A percentile compares a stretch with the other conserved stretches of the same genome.
phyloP scores from a whole-genome alignment of 345 rosid genomes.

The Citrus trifoliata region DNA sequence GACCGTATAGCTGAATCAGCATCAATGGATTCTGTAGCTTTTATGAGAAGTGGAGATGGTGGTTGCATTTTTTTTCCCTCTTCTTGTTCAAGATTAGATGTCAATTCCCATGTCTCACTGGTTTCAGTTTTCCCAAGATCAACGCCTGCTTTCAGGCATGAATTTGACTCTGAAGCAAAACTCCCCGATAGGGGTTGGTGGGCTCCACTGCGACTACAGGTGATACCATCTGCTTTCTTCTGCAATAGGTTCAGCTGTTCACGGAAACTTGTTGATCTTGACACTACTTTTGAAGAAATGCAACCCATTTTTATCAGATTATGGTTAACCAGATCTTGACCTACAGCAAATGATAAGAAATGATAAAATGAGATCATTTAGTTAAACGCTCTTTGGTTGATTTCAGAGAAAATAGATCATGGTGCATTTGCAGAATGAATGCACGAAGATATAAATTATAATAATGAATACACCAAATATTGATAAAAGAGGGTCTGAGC shows the following conservation, averaged over 20 bases:
- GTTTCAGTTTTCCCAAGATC: not conserved
- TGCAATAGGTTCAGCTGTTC: slow-evolving; percentile 24
- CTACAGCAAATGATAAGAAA: not conserved
- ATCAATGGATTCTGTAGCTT: not conserved
- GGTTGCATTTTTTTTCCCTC: not conserved
- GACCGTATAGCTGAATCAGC: slow-evolving; percentile 22
- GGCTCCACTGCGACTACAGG: slow-evolving; percentile 10
- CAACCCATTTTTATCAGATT: slow-evolving; percentile 34
- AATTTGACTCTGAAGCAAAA: slow-evolving; percentile 4
- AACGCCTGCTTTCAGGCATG: not conserved
- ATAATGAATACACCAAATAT: no score
- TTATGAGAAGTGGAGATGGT: not conserved
- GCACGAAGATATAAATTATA: not conserved
- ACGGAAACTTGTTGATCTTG: slow-evolving; percentile 27
- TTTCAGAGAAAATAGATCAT: not conserved
- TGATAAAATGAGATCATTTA: not conserved
- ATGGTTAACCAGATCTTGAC: not conserved
- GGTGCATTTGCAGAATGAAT: not conserved
- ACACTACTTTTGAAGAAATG: slow-evolving; percentile 35
- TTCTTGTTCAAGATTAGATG: slow-evolving; percentile 8
- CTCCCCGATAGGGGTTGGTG: not conserved
- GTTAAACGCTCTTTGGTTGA: not conserved
- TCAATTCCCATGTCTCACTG: not conserved
- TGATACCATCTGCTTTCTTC: slow-evolving; percentile 15
- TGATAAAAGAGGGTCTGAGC: no score